These are phyloP conservation scores for Sordaria brevicollis DNA, from an alignment of 495 filamentous ascomycete species.

Conservation along the genomic window DNA sequence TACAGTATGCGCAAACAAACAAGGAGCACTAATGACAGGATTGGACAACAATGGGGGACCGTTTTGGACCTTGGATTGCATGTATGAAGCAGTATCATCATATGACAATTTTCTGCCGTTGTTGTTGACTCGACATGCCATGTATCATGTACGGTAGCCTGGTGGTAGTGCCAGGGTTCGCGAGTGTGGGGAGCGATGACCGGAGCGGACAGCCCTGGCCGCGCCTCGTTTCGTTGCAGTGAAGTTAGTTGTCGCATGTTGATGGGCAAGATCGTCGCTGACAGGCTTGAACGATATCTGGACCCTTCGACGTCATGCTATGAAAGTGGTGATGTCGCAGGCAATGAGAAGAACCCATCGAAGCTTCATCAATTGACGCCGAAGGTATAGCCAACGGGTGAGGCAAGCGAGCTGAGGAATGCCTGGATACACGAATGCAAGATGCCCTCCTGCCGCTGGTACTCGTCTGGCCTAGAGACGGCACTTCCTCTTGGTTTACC, in stretches of 20 bases:
- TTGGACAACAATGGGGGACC: background rate
- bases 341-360: background rate
- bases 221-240: background rate
- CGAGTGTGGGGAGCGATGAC: background rate
- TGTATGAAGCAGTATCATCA: background rate
- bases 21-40: background rate
- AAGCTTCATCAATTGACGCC: background rate
- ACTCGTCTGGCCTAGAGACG: no score
- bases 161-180: background rate
- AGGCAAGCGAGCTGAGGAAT: background rate
- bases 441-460: no score
- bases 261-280: background rate
- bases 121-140: background rate
- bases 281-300: background rate
- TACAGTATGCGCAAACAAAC: background rate
- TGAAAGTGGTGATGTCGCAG: background rate
- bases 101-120: background rate
- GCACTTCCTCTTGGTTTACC: no score
- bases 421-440: background rate
- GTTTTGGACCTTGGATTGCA: background rate
- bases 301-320: background rate
- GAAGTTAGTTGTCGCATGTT: background rate
- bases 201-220: background rate
- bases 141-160: background rate
- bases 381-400: background rate